These are phyloP conservation scores for Cotoneaster glaucophyllus DNA, from an alignment of 306 rosid genomes.

Conservation along the genomic window DNA sequence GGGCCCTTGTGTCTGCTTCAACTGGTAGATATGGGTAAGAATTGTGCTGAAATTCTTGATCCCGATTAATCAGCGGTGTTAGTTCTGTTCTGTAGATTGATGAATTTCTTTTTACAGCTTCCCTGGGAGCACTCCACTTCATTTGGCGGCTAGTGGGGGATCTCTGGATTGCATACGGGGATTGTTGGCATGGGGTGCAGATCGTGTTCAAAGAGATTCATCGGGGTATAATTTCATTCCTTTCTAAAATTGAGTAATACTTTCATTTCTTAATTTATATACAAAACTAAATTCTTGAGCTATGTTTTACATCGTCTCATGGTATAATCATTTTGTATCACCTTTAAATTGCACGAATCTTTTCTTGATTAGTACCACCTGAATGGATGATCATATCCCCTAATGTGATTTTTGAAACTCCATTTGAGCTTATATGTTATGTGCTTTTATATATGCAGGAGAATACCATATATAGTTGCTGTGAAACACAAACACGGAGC, in stretches of 20 bases:
- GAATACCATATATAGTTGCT: conserved; percentile 83
- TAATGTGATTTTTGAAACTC: not conserved
- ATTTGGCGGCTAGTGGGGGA: conserved; percentile 96
- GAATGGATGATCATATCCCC: not conserved
- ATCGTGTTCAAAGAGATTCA: conserved; percentile 86
- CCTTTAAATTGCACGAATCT: not conserved
- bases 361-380: not conserved
- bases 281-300: not conserved
- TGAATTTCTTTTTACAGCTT: conserved; percentile 47
- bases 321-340: too few relatives aligned
- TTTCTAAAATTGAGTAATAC: not conserved
- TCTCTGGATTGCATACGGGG: conserved; percentile 82
- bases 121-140: conserved; percentile 93
- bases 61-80: conserved; percentile 1
- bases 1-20: conserved; percentile 90
- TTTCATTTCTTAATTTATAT: not conserved
- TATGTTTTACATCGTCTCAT: too few relatives aligned
- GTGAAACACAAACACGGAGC: conserved; percentile 62
- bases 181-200: conserved; percentile 96
- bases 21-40: conserved; percentile 80
- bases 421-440: not conserved
- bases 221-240: conserved; percentile 52
- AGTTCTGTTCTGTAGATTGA: conserved; percentile 17
- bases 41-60: not conserved
- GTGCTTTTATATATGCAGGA: conserved; percentile 42